These are phyloP conservation scores for Barnettozyma wickerhamii DNA, from an alignment of 805 yeast genomes.

Conservation along the genomic window DNA sequence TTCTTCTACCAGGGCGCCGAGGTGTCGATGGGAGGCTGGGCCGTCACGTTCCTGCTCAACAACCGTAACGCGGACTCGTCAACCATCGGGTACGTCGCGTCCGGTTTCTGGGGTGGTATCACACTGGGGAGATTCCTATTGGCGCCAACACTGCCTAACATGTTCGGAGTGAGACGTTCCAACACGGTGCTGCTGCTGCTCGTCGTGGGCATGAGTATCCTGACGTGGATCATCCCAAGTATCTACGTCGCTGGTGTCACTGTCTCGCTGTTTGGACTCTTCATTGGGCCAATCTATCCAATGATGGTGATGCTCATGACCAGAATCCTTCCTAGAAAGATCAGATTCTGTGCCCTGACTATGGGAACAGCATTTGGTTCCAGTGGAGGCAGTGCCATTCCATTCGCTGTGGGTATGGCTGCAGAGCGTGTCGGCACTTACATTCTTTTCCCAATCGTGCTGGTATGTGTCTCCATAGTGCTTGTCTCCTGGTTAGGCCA, in stretches of 20 bases:
- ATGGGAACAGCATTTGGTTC: constrained; percentile 53
- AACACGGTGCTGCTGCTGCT: constrained; percentile 31
- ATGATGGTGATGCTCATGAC: constrained; percentile 43
- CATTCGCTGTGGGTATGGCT: constrained; percentile 48
- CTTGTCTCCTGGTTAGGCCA: constrained; percentile 38
- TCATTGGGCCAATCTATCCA: constrained; percentile 57
- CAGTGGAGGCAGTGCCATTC: constrained; percentile 54
- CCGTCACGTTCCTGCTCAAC: constrained; percentile 51
- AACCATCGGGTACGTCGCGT: constrained; percentile 51
- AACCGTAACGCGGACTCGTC: constrained; percentile 41
- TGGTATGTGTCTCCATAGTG: constrained; percentile 35
- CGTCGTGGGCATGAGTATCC: constrained; percentile 35
- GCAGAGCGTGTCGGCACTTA: constrained; percentile 43
- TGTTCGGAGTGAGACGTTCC: constrained; percentile 42
- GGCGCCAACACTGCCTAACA: constrained; percentile 35
- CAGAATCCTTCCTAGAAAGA: constrained; percentile 44
- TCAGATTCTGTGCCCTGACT: constrained; percentile 46
- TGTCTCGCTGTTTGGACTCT: constrained; percentile 44
- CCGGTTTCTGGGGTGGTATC: constrained; percentile 66
- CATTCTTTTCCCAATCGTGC: constrained; percentile 45
- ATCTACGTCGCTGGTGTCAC: constrained; percentile 43
- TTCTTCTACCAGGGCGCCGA: constrained; percentile 63
- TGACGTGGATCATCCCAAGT: constrained; percentile 47
- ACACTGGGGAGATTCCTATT: constrained; percentile 51
- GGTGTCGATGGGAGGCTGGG: constrained; percentile 63